Evolutionary conservation across 495 filamentous ascomycete genomes (phyloP), one percentile per base, ranked within the genome.

Genomic region (Penicillium maclennaniae): DNA sequence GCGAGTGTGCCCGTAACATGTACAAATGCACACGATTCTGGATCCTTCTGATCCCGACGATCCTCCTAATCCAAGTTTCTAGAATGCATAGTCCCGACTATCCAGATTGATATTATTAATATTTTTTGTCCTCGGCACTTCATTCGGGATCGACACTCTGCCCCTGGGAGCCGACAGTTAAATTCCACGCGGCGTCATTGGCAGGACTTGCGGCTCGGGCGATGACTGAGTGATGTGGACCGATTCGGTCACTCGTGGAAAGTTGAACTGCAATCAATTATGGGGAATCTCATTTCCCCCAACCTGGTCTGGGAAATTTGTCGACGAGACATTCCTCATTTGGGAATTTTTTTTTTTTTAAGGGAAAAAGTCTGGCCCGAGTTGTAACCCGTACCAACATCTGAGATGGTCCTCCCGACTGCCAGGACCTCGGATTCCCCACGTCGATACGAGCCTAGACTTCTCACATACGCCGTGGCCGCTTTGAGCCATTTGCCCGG

Each of bases 121-220:
- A 23, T 23, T 23, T 2, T 23, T 23, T 23, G 23, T 38, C 20
- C 28, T 52, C 59, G 62, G 62, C 62, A 65, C 42, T 65, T 60
- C 39, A 23, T 16, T 54, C 58, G 51, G 56, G 62, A 58, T 65
- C 62, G 62, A 49, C 38, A 6, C 23, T 23, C 23, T 23, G 6
- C 37, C 37, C 14, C 37, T 14, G 4, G 27, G 7, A 31, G 59
- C 43, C 23, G 23, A 23, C 23, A 23, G 34, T 55, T 52, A 27
- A 47, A 51, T 62, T 62, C 55, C 62, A 42, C 9, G 31, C 2
- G 20, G 15, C 40, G n/a, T 59, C 53, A 65, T 62, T 65, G 62
- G 59, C 39, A 45, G 7, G n/a, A 36, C 19, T 38, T 55, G 53
- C 54, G 62, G 62, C 54, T 65, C 62, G 40, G 21, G 23, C 36